Evolutionary conservation across 1,284 basidiomycete genomes (phyloP), one percentile per base, ranked within the genome.

Genomic region (Cutaneotrichosporon sp.): DNA sequence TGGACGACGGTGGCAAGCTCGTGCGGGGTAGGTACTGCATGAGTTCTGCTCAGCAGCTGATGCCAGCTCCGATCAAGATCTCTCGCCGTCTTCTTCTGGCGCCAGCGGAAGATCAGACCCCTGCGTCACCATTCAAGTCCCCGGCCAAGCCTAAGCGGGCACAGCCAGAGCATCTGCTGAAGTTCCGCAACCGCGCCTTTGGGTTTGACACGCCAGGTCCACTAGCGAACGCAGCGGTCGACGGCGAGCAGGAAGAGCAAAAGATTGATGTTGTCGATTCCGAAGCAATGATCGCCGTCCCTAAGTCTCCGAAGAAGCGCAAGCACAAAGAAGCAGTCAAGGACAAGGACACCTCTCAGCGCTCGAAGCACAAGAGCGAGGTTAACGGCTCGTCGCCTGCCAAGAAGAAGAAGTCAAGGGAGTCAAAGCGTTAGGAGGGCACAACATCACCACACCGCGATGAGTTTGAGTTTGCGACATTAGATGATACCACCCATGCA

Each of bases 161-260:
- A 14, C 70, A 72, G 48, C 70, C 70, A 0, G 59, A 52, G 9
- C 60, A 67, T 56, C 47, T 67, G 20, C 45, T 73, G 46, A 73
- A 73, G 54, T 71, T 73, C 58, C 61, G 71, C 19, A 73, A 71
- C 54, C 51, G 54, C 7, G 62, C 64, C 3, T 64, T 47, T 29
- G 71, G 71, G 1, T 70, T 64, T 17, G 56, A 63, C 37, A 71
- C 71, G 0, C 61, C 65, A 4, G 71, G 71, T 1, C 69, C 69
- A 1, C 46, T 22, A 4, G 55, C 31, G 19, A 34, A n/a, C 5
- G 37, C 19, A 8, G 46, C 2, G 5, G 42, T 41, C 20, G 51
- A 53, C 10, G 50, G 26, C 1, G 43, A 22, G 29, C 46, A 53
- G 16, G 48, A 25, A 0, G 43, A 24, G 29, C 27, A 27, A n/a